Evolutionary conservation across 768 basidiomycete genomes (phyloP), one percentile per base, ranked within the genome.

Genomic region (Trametes maxima): DNA sequence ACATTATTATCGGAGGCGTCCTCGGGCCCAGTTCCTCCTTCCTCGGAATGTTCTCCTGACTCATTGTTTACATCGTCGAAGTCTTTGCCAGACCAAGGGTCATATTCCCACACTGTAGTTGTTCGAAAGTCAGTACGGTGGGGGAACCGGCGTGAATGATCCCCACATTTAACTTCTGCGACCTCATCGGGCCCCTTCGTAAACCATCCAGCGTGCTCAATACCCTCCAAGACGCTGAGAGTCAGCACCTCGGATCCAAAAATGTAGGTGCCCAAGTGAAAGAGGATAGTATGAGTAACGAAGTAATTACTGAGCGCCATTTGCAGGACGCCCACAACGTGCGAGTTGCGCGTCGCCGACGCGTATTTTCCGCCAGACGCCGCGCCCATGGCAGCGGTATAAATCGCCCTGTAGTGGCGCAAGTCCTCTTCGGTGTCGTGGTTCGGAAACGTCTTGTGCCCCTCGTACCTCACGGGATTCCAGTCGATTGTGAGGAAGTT

Each of bases 151-250:
- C 28, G 28, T 11, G 5, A 13, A 42, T 13, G 46, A 24, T n/a
- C 17, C 54, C 19, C 11, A 44, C 53, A 19, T 55, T 33, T 37
- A 19, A 55, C 44, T 35, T 37, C 28, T 33, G 54, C 44, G 10
- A 46, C 25, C 42, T 47, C 35, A 10, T 22, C 22, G 13, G 28
- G 12, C n/a, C 4, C 24, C 1, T 16, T 4, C 7, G 50, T 40
- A 22, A 24, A 39, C 58, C 58, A 59, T 11, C 49, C 44, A 28
- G 50, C 35, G 49, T 53, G 58, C 35, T 46, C 43, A 17, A 59
- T 35, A 16, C 35, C 58, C 35, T 52, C 42, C 19, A 45, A 17
- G 12, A 46, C 16, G 8, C 47, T 36, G 36, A 24, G 28, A 19
- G 39, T 22, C 14, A 46, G 33, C 35, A 6, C 19, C 19, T 21